A percentile compares a stretch with the other conserved stretches of the same genome.
Evolutionary conservation across 2,329 filamentous ascomycete genomes (phyloP).

Genomic region (Ambrosiella xylebori): DNA sequence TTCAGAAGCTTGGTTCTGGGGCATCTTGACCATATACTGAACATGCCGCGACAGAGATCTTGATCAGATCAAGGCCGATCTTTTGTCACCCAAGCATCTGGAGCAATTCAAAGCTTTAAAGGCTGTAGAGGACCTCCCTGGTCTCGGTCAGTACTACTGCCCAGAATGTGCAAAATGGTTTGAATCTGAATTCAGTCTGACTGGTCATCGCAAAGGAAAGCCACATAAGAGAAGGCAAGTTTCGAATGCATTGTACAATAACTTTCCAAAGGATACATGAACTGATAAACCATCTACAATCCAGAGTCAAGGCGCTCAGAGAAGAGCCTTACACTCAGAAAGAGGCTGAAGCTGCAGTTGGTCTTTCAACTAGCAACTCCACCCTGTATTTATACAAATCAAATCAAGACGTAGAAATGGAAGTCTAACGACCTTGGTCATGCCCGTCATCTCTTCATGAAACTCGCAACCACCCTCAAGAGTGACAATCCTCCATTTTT

Average conservation of each 20-base stretch:
- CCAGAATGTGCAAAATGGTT: conserved; percentile 93
- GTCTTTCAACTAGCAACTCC: conserved; percentile 52
- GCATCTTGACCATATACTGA: too few species aligned
- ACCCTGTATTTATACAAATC: conserved; percentile 3
- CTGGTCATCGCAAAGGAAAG: conserved; percentile 67
- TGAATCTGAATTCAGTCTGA: conserved; percentile 63
- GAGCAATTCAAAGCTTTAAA: conserved; percentile 63
- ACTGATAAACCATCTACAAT: conserved; percentile 1
- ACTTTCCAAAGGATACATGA: conserved; percentile 1
- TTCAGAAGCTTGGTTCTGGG: too few species aligned
- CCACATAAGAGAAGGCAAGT: conserved; percentile 73
- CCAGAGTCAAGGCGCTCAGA: conserved; percentile 60
- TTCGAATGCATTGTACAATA: not conserved
- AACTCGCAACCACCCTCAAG: not conserved
- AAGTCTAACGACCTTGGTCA: conserved; percentile 15
- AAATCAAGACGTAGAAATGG: conserved; percentile 21
- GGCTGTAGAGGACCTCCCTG: conserved; percentile 71
- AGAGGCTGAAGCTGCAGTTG: conserved; percentile 65
- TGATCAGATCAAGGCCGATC: conserved; percentile 78
- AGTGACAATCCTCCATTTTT: too few species aligned
- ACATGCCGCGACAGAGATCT: conserved; percentile 46
- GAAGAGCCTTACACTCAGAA: conserved; percentile 78
- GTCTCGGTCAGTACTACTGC: conserved; percentile 73
- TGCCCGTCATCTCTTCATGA: not conserved
- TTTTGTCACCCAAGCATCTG: conserved; percentile 64